Evolutionary conservation across 768 basidiomycete species (phyloP).

Genomic region (Boletus eberwhitei): DNA sequence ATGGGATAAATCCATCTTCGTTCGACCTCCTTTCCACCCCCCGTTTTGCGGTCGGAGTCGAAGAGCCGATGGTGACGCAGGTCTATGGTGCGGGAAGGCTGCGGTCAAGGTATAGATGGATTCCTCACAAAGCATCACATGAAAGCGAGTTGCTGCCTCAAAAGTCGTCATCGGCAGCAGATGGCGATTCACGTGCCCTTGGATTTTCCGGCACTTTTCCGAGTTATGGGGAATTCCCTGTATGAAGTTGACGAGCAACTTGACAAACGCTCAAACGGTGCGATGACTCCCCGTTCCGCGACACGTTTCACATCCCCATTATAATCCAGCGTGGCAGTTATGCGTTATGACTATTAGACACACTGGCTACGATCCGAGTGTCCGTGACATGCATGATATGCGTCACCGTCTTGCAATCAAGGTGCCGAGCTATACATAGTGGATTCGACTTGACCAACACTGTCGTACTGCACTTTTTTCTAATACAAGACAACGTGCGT

Average conservation of each 20-base stretch:
- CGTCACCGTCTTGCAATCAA: too few species aligned
- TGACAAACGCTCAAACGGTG: too few species aligned
- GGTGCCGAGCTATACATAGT: too few species aligned
- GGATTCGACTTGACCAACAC: too few species aligned
- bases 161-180: conserved; percentile 9
- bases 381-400: too few species aligned
- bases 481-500: too few species aligned
- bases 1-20: conserved; percentile 45
- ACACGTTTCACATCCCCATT: conserved; percentile 2
- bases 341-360: neutral
- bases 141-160: conserved; percentile 25
- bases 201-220: conserved; percentile 15
- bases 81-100: conserved; percentile 37
- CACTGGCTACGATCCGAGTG: neutral
- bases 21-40: conserved; percentile 20
- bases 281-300: neutral
- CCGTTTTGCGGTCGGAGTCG: conserved; percentile 40
- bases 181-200: conserved; percentile 18
- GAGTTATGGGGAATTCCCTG: neutral
- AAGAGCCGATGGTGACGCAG: conserved; percentile 43
- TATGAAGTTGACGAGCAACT: neutral
- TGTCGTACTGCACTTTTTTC: too few species aligned
- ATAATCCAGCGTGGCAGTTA: conserved; percentile 12
- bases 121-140: conserved; percentile 37
- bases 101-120: conserved; percentile 39